Conservation (phyloP, 1,284 basidiomycete species). For the Ganoderma multipileum region DNA sequence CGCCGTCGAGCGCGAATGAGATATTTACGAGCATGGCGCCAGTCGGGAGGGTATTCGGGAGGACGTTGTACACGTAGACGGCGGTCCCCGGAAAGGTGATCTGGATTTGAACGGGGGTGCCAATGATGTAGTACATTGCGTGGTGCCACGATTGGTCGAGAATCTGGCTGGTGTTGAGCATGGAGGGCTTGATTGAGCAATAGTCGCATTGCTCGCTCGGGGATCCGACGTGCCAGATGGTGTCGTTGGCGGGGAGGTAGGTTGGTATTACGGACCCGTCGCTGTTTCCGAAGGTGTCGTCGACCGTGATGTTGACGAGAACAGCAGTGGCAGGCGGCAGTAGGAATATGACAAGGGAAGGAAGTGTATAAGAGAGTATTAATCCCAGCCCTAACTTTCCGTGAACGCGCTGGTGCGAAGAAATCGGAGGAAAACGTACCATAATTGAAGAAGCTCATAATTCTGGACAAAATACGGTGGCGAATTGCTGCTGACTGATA, state of each 20-base stretch:
- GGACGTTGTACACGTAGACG: slow-evolving; percentile 39
- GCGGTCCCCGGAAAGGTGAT: slow-evolving; percentile 34
- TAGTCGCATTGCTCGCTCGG: slow-evolving; percentile 39
- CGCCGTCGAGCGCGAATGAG: too few relatives aligned
- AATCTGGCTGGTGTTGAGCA: slow-evolving; percentile 29
- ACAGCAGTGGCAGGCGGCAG: neutral
- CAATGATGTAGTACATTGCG: neutral
- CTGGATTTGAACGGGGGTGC: neutral
- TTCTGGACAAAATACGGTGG: neutral
- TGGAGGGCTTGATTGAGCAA: slow-evolving; percentile 35
- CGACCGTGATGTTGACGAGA: slow-evolving; percentile 47
- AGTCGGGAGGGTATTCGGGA: slow-evolving; percentile 22
- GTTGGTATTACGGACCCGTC: neutral
- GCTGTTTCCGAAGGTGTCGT: slow-evolving; percentile 46
- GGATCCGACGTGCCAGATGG: slow-evolving; percentile 32
- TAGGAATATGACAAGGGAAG: neutral
- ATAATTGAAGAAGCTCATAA: neutral
- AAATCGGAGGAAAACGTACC: neutral
- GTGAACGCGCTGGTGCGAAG: neutral
- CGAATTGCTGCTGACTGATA: neutral
- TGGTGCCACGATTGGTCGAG: slow-evolving; percentile 29
- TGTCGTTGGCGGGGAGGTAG: slow-evolving; percentile 36
- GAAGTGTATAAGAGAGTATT: neutral
- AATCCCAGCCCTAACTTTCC: neutral
- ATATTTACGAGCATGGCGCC: too few relatives aligned